These are phyloP conservation scores for Trichosanthes truncata DNA, from an alignment of 306 rosid genomes.

Conservation along the genomic window DNA sequence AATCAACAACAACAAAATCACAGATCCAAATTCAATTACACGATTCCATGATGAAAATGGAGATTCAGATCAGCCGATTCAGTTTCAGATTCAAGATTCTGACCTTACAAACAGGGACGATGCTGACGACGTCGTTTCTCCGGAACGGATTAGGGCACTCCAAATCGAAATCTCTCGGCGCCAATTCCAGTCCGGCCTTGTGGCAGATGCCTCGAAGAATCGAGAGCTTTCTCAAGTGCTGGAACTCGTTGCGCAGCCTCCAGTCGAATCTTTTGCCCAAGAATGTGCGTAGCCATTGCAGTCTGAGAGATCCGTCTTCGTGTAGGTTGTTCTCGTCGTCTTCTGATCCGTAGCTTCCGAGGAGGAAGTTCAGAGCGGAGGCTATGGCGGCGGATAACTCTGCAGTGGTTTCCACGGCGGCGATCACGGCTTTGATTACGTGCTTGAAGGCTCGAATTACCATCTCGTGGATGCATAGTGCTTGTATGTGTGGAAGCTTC, in stretches of 20 bases:
- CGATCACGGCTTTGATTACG: constrained; percentile 58
- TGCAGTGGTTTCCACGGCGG: constrained; percentile 39
- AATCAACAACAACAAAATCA: neutral
- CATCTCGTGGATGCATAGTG: constrained; percentile 97
- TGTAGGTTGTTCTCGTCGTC: constrained; percentile 26
- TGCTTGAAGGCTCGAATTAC: constrained; percentile 91
- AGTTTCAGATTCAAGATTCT: constrained; percentile 7
- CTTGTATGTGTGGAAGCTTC: constrained; percentile 91
- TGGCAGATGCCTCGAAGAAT: constrained; percentile 87
- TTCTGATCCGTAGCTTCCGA: constrained; percentile 44
- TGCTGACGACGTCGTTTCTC: constrained; percentile 56
- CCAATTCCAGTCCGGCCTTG: constrained; percentile 83
- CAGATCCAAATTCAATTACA: neutral
- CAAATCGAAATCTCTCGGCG: constrained; percentile 80
- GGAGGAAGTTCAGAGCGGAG: constrained; percentile 57
- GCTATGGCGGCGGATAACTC: constrained; percentile 59
- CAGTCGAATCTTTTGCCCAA: constrained; percentile 64
- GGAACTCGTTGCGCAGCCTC: constrained; percentile 63
- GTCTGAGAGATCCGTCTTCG: constrained; percentile 43
- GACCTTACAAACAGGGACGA: constrained; percentile 95
- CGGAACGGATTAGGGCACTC: constrained; percentile 62
- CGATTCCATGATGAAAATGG: neutral
- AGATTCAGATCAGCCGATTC: neutral
- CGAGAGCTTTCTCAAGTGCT: constrained; percentile 64
- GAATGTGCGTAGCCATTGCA: constrained; percentile 55